Conservation (phyloP, 2,329 filamentous ascomycete genomes). For the Penicillium sp. region DNA sequence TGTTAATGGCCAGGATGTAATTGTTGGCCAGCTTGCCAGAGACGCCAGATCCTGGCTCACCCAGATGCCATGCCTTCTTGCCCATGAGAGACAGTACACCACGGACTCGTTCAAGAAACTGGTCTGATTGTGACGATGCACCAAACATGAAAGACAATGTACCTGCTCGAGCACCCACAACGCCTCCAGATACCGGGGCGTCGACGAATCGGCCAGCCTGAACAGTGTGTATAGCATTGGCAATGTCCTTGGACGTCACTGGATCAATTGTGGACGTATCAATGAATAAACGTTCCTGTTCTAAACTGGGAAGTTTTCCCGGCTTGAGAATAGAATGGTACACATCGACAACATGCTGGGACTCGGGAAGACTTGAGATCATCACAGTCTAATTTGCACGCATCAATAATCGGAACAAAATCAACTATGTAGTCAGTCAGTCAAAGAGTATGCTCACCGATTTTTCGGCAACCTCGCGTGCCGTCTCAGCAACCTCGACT, state of each 20-base stretch:
- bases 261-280: conserved; percentile 97
- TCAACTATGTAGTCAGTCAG: neutral
- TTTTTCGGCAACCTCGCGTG: conserved; percentile 60
- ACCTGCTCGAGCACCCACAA: conserved; percentile 80
- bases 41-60: conserved; percentile 74
- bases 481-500: conserved; percentile 52
- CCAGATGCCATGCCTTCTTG: conserved; percentile 76
- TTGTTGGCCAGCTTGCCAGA: conserved; percentile 96
- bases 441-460: conserved; percentile 49
- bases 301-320: conserved; percentile 46
- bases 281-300: conserved; percentile 71
- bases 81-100: conserved; percentile 76
- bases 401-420: too few relatives aligned
- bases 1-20: conserved; percentile 89
- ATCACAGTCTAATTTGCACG: conserved; percentile 67
- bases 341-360: conserved; percentile 76
- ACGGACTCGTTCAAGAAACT: conserved; percentile 59
- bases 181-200: conserved; percentile 93
- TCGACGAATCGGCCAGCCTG: conserved; percentile 77
- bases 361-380: conserved; percentile 84
- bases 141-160: conserved; percentile 97
- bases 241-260: conserved; percentile 71
- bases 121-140: conserved; percentile 44
- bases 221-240: conserved; percentile 60
- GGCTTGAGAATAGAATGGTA: conserved; percentile 68